Evolutionary conservation across 2,329 filamentous ascomycete species (phyloP).

Genomic region (Ustilaginoidea virens): DNA sequence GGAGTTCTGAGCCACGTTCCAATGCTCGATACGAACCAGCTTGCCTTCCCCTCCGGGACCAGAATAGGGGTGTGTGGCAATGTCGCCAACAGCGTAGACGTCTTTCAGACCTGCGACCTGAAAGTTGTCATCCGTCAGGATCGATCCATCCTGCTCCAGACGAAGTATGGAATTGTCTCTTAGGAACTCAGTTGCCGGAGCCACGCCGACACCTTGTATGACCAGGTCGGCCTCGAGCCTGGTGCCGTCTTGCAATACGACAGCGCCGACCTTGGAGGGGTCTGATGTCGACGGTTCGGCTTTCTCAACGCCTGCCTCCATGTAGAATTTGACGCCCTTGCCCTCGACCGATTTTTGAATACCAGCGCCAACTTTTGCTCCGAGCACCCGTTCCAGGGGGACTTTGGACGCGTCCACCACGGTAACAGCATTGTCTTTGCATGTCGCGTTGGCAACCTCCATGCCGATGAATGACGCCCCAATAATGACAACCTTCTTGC

Average conservation of each 20-base stretch:
- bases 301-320: slow-evolving; percentile 69
- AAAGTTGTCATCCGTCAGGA: slow-evolving; percentile 69
- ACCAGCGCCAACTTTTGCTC: slow-evolving; percentile 62
- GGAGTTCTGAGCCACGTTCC: slow-evolving; percentile 93
- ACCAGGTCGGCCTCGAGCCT: slow-evolving; percentile 76
- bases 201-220: slow-evolving; percentile 79
- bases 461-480: slow-evolving; percentile 96
- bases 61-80: slow-evolving; percentile 86
- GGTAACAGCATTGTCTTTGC: slow-evolving; percentile 67
- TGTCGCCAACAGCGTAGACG: slow-evolving; percentile 89
- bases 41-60: slow-evolving; percentile 69
- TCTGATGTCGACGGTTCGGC: slow-evolving; percentile 57
- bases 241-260: slow-evolving; percentile 76
- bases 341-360: slow-evolving; percentile 69
- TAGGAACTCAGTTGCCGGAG: slow-evolving; percentile 72
- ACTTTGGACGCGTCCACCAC: slow-evolving; percentile 79
- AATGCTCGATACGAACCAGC: slow-evolving; percentile 81
- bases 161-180: slow-evolving; percentile 52
- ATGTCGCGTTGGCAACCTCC: slow-evolving; percentile 79
- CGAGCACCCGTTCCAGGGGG: slow-evolving; percentile 77
- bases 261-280: slow-evolving; percentile 58
- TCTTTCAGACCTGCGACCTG: slow-evolving; percentile 60
- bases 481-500: slow-evolving; percentile 84
- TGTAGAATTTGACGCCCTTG: slow-evolving; percentile 77
- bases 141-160: slow-evolving; percentile 71